Evolutionary conservation across 306 rosid genomes (phyloP).

Genomic region (Cyamopsis tetragonoloba): DNA sequence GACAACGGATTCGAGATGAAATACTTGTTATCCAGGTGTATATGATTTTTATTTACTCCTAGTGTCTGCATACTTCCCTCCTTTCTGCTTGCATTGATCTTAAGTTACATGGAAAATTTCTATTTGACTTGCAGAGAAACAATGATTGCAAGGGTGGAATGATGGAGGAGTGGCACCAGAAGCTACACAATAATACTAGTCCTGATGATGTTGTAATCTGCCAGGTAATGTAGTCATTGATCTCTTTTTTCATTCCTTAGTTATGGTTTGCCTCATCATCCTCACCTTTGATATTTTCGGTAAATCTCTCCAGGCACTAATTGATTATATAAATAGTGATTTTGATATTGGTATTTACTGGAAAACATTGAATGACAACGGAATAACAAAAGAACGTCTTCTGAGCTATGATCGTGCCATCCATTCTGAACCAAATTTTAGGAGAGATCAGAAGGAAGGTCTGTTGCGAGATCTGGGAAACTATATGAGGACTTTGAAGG

Average conservation of each 20-base stretch:
- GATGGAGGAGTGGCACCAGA: constrained; percentile 99
- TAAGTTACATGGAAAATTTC: constrained; percentile 13
- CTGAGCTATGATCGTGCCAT: constrained; percentile 93
- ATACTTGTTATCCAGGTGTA: constrained; percentile 89
- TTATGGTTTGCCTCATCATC: constrained; percentile 12
- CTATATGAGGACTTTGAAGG: constrained; percentile 97
- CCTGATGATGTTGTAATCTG: constrained; percentile 98
- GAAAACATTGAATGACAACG: constrained; percentile 87
- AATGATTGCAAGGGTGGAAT: constrained; percentile 85
- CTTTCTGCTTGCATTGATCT: constrained; percentile 22
- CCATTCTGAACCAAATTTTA: constrained; percentile 81
- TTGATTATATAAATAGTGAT: constrained; percentile 72
- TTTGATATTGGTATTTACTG: constrained; percentile 78
- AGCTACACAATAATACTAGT: constrained; percentile 96
- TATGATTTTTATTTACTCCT: constrained; percentile 9
- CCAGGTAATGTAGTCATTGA: constrained; percentile 60
- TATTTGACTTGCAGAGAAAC: constrained; percentile 59
- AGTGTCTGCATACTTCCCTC: constrained; percentile 12
- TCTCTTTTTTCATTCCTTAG: constrained; percentile 26
- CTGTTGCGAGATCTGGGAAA: constrained; percentile 81
- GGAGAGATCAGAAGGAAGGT: constrained; percentile 74
- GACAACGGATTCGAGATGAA: constrained; percentile 98
- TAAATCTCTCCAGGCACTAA: constrained; percentile 65
- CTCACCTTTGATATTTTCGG: constrained; percentile 14
- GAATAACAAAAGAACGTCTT: constrained; percentile 97